Conservation (phyloP, 495 filamentous ascomycete genomes). For the Aspergillus kassunensis region DNA sequence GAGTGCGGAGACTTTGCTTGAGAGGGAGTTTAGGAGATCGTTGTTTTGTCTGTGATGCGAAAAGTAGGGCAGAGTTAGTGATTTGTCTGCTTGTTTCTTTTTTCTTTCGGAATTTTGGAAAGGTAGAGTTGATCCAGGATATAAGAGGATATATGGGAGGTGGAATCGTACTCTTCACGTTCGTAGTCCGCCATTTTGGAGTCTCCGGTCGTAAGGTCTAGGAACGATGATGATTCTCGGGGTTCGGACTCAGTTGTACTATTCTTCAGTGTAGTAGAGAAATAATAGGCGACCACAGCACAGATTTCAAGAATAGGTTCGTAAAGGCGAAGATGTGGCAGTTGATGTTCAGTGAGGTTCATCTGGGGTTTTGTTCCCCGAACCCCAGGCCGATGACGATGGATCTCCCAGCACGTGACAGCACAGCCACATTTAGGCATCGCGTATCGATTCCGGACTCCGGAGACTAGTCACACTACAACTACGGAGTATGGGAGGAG, state of each 20-base stretch:
- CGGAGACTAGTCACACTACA: too few relatives aligned
- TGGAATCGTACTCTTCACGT: constrained; percentile 64
- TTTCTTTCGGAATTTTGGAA: too few relatives aligned
- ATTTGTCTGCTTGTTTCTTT: background rate
- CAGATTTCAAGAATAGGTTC: too few relatives aligned
- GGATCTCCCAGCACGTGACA: background rate
- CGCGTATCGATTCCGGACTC: too few relatives aligned
- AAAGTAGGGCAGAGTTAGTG: background rate
- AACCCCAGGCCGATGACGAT: background rate
- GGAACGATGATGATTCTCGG: background rate
- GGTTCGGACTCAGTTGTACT: too few relatives aligned
- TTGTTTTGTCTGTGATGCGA: constrained; percentile 90
- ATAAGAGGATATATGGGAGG: background rate
- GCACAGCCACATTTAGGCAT: constrained; percentile 3
- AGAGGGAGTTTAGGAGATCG: constrained; percentile 85
- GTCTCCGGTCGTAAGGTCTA: too few relatives aligned
- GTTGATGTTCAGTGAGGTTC: too few relatives aligned
- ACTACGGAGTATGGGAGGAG: too few relatives aligned
- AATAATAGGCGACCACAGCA: too few relatives aligned
- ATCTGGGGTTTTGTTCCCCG: background rate
- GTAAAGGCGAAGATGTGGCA: too few relatives aligned
- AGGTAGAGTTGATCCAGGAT: too few relatives aligned
- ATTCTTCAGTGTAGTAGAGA: too few relatives aligned
- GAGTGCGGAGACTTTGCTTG: constrained; percentile 82
- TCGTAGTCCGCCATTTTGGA: constrained; percentile 91